Evolutionary conservation across 2,329 filamentous ascomycete genomes (phyloP).

Genomic region (Trematosphaeria pertusa): DNA sequence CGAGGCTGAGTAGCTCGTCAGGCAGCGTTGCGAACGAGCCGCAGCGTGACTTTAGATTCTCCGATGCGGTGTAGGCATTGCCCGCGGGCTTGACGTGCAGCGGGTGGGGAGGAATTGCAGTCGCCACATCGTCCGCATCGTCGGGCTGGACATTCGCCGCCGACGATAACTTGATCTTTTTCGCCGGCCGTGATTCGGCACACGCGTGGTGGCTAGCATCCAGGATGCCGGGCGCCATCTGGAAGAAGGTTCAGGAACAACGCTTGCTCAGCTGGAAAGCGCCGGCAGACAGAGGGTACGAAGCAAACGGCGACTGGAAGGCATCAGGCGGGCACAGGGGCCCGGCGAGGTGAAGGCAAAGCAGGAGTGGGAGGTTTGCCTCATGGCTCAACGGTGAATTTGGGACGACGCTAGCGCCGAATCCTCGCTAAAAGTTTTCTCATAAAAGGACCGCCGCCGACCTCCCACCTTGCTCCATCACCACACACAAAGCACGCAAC

Average conservation of each 20-base stretch:
- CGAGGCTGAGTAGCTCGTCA: conserved; percentile 78
- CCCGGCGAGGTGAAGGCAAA: background rate
- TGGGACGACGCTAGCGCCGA: conserved; percentile 16
- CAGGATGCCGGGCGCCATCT: conserved; percentile 45
- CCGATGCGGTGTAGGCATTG: conserved; percentile 74
- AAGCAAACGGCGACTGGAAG: conserved; percentile 8
- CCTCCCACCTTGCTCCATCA: conserved; percentile 34
- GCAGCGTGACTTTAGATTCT: conserved; percentile 70
- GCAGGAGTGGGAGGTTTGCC: conserved; percentile 3
- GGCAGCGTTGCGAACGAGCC: conserved; percentile 74
- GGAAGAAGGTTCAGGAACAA: conserved; percentile 6
- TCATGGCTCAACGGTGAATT: conserved; percentile 8
- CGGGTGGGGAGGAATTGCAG: conserved; percentile 77
- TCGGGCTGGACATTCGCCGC: conserved; percentile 25
- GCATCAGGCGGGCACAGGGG: no score
- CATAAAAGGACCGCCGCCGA: conserved; percentile 23
- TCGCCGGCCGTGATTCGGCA: conserved; percentile 43
- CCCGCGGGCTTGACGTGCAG: conserved; percentile 85
- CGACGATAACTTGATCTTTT: conserved; percentile 41
- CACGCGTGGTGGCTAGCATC: conserved; percentile 27
- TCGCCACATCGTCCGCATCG: conserved; percentile 48
- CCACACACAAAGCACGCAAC: conserved; percentile 19
- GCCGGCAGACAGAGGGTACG: conserved; percentile 11
- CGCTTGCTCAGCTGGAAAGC: conserved; percentile 14
- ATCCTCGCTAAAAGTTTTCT: no score